phyloP scores from a whole-genome alignment of 2,329 filamentous ascomycete genomes.

The Juglanconis juglandina region DNA sequence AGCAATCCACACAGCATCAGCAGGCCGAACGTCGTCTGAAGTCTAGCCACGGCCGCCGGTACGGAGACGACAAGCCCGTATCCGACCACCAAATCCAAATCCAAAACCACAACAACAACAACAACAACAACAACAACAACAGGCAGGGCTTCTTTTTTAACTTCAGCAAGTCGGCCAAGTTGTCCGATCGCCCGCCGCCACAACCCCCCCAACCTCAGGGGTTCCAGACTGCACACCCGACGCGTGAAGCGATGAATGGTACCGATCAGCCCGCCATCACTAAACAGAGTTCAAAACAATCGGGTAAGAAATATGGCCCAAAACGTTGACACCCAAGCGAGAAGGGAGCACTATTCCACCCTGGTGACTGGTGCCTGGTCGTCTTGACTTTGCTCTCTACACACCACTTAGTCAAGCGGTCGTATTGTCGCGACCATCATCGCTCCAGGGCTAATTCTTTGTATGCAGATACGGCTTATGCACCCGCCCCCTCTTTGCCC shows the following conservation, averaged over 20 bases:
- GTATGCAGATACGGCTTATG: conserved; percentile 35
- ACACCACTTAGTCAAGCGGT: background rate
- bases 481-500: conserved; percentile 38
- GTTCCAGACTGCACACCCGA: conserved; percentile 17
- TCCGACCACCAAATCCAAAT: conserved; percentile 19
- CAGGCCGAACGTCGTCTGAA: conserved; percentile 22
- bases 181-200: conserved; percentile 31
- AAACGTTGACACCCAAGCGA: background rate
- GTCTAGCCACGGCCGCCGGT: conserved; percentile 29
- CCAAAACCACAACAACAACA: conserved; percentile 19
- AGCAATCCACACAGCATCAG: conserved; percentile 25
- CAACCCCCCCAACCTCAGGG: conserved; percentile 22
- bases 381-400: background rate
- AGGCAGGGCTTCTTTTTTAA: conserved; percentile 50
- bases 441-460: conserved; percentile 7
- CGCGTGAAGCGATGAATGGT: conserved; percentile 18
- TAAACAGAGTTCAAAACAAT: conserved; percentile 29
- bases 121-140: conserved; percentile 34
- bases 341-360: background rate
- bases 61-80: conserved; percentile 39
- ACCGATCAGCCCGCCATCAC: conserved; percentile 26
- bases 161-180: conserved; percentile 45
- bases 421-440: background rate
- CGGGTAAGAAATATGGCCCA: conserved; percentile 25
- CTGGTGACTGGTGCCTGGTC: background rate